Evolutionary conservation across 176 grass and related monocot species (phyloP), one percentile per base, ranked within the genome.

Genomic region (Typha latifolia): DNA sequence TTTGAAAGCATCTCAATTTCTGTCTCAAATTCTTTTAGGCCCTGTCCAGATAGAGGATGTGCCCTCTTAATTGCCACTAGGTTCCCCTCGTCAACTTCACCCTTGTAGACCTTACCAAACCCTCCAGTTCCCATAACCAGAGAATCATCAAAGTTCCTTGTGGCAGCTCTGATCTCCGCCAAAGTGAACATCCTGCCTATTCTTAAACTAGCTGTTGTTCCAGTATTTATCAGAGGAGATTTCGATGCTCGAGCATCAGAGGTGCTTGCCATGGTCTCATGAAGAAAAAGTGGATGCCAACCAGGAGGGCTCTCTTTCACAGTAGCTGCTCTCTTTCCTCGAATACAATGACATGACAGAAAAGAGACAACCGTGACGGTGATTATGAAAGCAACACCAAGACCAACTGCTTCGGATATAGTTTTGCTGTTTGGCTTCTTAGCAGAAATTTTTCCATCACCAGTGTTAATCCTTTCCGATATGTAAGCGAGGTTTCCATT

Each of bases 1-100:
- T 97, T 97, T 21, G 93, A 97, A 16, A 97, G 79, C 88, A 97
- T 92, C 73, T 92, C 85, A 23, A 92, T 97, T 80, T 97, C 93
- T 0, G 88, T 97, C 74, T 97, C 93, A 32, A 97, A 97, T 74
- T 92, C 93, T 69, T 86, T 91, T 51, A 89, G 47, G 34, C 93
- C 93, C 73, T 97, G 93, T 11, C 85, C 85, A 29, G 82, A 86
- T 68, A 84, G 72, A 76, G 75, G 73, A 72, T 97, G 84, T 37
- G 88, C 93, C 37, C 88, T 77, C 72, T 97, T 97, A 34, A 97
- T 80, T 1, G 93, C 93, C 12, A 97, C 88, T 34, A 82, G 62
- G 62, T 72, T 82, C 26, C 85, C 72, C 26, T 82, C 85, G 63
- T 86, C 80, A 1, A 97, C 79, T 27, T 84, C 83, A 12, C 93